Evolutionary conservation across 2,329 filamentous ascomycete genomes (phyloP).

Genomic region (Trichoderma sp.): DNA sequence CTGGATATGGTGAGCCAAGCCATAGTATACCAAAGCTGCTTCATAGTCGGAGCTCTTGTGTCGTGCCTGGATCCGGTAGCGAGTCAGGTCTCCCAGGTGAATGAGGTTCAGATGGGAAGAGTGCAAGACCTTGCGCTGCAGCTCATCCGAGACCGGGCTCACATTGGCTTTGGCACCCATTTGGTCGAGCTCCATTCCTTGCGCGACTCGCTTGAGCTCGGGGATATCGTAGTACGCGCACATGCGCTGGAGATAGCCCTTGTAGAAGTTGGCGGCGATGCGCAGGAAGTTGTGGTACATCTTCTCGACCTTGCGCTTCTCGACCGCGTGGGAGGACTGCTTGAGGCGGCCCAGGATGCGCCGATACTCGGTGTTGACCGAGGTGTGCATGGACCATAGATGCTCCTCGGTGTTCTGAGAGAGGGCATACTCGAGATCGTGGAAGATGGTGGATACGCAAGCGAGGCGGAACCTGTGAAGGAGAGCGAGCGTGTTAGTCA

Average conservation of each 20-base stretch:
- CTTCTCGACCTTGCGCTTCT: constrained; percentile 77
- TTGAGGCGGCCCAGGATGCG: constrained; percentile 63
- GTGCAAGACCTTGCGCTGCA: constrained; percentile 63
- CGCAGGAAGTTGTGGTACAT: constrained; percentile 84
- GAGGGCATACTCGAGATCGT: constrained; percentile 68
- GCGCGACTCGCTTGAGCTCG: constrained; percentile 50
- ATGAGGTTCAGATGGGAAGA: constrained; percentile 84
- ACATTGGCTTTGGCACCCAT: constrained; percentile 49
- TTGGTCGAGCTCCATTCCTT: constrained; percentile 47
- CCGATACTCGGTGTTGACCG: constrained; percentile 78
- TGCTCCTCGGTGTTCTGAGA: constrained; percentile 66
- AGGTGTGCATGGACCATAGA: constrained; percentile 78
- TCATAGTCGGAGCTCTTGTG: constrained; percentile 76
- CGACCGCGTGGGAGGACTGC: constrained; percentile 56
- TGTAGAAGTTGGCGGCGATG: constrained; percentile 85
- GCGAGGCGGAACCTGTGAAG: constrained; percentile 64
- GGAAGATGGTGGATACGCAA: constrained; percentile 72
- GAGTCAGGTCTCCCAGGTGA: constrained; percentile 84
- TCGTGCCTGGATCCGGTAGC: constrained; percentile 78
- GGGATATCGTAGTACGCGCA: constrained; percentile 61
- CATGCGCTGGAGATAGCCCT: constrained; percentile 78
- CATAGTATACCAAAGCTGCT: constrained; percentile 80
- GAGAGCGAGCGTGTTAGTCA: constrained; percentile 3
- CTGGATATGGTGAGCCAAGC: constrained; percentile 75
- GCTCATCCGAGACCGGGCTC: constrained; percentile 49